A percentile compares a stretch with the other conserved stretches of the same genome.
Evolutionary conservation across 2,329 filamentous ascomycete species (phyloP).

Genomic region (Ophiostoma piceae): DNA sequence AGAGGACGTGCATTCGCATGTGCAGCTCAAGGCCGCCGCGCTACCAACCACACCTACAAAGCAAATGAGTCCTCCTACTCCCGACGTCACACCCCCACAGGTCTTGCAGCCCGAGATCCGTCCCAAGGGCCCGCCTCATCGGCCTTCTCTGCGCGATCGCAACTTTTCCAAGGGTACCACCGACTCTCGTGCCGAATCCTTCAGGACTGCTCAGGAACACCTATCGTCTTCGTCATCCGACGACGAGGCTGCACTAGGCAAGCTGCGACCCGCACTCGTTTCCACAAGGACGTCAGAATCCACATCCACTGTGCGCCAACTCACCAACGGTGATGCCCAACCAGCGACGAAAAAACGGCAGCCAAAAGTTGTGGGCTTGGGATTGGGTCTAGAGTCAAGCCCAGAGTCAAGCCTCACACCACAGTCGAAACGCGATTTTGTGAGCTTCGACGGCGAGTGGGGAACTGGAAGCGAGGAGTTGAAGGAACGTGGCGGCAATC

Average conservation of each 20-base stretch:
- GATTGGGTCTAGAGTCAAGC: conserved; percentile 42
- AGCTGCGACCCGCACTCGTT: conserved; percentile 42
- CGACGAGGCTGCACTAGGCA: conserved; percentile 55
- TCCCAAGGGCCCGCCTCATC: conserved; percentile 38
- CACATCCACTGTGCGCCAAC: conserved; percentile 38
- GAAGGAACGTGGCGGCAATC: conserved; percentile 52
- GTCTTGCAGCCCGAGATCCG: conserved; percentile 35
- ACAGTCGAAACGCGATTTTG: conserved; percentile 45
- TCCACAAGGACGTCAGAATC: conserved; percentile 41
- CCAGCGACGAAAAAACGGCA: conserved; percentile 31
- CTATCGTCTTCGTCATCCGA: conserved; percentile 44
- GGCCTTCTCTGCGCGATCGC: conserved; percentile 46
- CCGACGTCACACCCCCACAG: conserved; percentile 68
- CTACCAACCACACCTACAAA: conserved; percentile 53
- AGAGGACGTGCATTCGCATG: conserved; percentile 34
- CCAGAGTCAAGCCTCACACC: conserved; percentile 40
- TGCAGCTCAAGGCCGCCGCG: conserved; percentile 36
- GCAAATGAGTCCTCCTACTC: conserved; percentile 65
- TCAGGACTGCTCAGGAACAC: conserved; percentile 64
- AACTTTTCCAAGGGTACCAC: conserved; percentile 50
- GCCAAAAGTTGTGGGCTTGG: conserved; percentile 40
- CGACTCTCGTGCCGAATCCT: conserved; percentile 63
- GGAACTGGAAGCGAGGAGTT: conserved; percentile 41
- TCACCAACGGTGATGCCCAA: conserved; percentile 29
- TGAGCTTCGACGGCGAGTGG: conserved; percentile 57